phyloP scores from a whole-genome alignment of 164 flowering plant genomes.

The Houttuynia cordata region DNA sequence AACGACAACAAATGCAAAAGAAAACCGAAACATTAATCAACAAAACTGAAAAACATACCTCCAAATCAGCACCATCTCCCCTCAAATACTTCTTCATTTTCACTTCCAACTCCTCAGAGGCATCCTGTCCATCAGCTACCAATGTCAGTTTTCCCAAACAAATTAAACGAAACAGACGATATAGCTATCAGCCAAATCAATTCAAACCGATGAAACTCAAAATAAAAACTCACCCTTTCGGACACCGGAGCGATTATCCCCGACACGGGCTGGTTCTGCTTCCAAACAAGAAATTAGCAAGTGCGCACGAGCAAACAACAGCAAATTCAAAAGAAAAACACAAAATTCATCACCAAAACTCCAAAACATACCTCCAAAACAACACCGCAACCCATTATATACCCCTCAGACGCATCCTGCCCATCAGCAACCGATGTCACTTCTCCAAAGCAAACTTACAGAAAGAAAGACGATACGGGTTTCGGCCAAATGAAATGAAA shows the following conservation, averaged over 20 bases:
- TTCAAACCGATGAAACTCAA: constrained; percentile 6
- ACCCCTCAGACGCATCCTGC: constrained; percentile 34
- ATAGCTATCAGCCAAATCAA: neutral
- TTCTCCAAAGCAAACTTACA: neutral
- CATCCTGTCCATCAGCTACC: constrained; percentile 28
- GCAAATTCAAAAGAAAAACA: neutral
- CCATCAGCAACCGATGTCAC: neutral
- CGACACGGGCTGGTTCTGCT: constrained; percentile 17
- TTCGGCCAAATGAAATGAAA: neutral
- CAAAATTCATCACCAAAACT: no score
- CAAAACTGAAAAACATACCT: constrained; percentile 26
- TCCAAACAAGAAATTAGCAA: constrained; percentile 31
- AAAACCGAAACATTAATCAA: neutral
- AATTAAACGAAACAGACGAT: neutral
- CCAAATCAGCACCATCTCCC: constrained; percentile 64
- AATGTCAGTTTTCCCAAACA: constrained; percentile 27
- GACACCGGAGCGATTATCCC: neutral
- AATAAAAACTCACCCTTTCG: constrained; percentile 10
- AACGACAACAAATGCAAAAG: neutral
- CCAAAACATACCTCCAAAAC: constrained; percentile 56
- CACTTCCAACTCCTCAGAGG: constrained; percentile 35
- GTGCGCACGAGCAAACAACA: neutral
- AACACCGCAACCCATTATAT: constrained; percentile 65
- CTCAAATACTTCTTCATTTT: constrained; percentile 66
- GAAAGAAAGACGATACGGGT: neutral